A percentile compares a stretch with the other conserved stretches of the same genome.
phyloP scores from a whole-genome alignment of 31 red algal species.

The Endocladia muricata region DNA sequence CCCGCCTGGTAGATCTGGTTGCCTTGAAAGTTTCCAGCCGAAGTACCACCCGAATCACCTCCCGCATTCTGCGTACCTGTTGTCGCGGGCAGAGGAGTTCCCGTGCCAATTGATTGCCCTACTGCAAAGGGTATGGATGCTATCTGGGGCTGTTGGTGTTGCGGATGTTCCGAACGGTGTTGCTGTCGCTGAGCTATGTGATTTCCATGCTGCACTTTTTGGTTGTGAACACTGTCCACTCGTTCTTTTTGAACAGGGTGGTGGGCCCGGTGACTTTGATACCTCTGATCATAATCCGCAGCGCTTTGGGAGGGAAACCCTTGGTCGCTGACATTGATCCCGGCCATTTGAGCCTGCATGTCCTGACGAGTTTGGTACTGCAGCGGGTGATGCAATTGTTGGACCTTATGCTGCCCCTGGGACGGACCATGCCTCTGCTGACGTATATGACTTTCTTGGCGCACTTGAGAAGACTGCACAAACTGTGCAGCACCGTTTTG shows the following conservation, averaged over 20 bases:
- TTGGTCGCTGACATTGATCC: no score
- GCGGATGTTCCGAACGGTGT: not conserved
- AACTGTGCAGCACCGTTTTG: not conserved
- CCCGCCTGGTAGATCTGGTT: not conserved
- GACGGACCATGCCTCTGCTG: no score
- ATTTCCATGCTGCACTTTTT: not conserved
- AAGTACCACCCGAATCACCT: not conserved
- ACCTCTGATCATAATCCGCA: no score
- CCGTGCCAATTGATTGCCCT: no score
- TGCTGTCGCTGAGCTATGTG: not conserved
- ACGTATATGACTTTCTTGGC: no score
- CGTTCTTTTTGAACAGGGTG: no score
- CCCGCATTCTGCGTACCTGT: not conserved
- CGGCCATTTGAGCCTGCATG: no score
- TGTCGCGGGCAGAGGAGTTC: not conserved
- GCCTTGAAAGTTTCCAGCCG: not conserved
- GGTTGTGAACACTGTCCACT: not conserved
- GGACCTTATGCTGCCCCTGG: no score
- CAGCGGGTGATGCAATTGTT: no score
- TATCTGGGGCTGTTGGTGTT: not conserved
- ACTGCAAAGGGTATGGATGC: not conserved
- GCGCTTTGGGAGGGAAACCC: no score
- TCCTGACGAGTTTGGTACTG: no score
- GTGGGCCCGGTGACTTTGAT: no score
- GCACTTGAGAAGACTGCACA: not conserved